Evolutionary conservation across 1,284 basidiomycete genomes (phyloP), one percentile per base, ranked within the genome.

Genomic region (Agaricales sp.): DNA sequence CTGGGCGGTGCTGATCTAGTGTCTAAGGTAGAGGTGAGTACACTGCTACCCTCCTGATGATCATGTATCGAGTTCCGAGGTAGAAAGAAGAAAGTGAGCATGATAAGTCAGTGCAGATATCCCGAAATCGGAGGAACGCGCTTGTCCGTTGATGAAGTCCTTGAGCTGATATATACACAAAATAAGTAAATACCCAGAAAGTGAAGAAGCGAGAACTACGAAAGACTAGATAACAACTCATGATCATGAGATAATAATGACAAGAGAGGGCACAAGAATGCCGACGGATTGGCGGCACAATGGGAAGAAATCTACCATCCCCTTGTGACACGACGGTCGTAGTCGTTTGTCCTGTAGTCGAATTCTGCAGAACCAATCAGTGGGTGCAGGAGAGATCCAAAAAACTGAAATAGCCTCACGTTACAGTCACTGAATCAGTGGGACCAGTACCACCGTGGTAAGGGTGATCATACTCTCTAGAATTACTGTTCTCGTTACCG

Each of bases 391-490:
- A 6, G 26, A 14, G n/a, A n/a, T n/a, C n/a, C n/a, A n/a, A n/a
- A 14, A 30, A 6, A 30, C 14, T 30, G 26, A 6, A 30, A 30
- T 6, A 30, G 26, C 4, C 39, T n/a, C 18, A 41, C 39, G 39
- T 47, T 19, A 38, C 30, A 47, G 46, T 41, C 16, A 41, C n/a
- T 8, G 39, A 16, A 20, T 41, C 16, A 6, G 39, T 41, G 19
- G 39, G 39, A n/a, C 39, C 39, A 41, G 19, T 8, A 41, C 48
- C 8, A 56, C 46, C 4, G 54, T 55, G 16, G 54, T 52, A n/a
- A 49, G 45, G 21, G 54, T 47, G 6, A 41, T 19, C 14, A 18
- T n/a, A 23, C 47, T 48, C 30, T 39, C 47, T 14, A 48, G 11
- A 23, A 26, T 16, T 20, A 39, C 38, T 11, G 47, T 48, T 21